Percentiles rank a stretch among this genome's conserved stretches.
Conservation (phyloP, 495 filamentous ascomycete genomes). For the Trichoderma virens region DNA sequence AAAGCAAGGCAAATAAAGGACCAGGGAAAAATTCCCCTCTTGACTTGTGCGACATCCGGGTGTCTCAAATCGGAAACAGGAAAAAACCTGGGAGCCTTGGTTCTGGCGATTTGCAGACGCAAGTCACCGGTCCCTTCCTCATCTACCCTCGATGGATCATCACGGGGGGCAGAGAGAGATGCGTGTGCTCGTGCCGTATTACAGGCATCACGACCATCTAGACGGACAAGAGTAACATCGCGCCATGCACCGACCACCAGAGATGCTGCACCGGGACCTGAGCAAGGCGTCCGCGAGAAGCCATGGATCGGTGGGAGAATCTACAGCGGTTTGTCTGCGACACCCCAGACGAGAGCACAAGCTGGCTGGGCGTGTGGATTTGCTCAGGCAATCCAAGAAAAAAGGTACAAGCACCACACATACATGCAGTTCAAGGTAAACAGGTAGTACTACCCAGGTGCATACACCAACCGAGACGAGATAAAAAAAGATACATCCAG, state of each 20-base stretch:
- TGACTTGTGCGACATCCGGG: not conserved
- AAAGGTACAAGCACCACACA: too few relatives aligned
- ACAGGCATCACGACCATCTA: too few relatives aligned
- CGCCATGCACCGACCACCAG: not conserved
- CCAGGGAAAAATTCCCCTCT: not conserved
- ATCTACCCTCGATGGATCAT: not conserved
- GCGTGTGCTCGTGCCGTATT: too few relatives aligned
- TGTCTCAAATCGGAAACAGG: not conserved
- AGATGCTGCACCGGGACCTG: constrained; percentile 2
- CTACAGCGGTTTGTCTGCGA: not conserved
- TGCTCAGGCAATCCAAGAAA: too few relatives aligned
- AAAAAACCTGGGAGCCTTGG: not conserved
- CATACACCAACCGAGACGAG: too few relatives aligned
- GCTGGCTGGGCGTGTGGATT: not conserved
- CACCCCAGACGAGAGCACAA: not conserved
- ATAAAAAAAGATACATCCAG: too few relatives aligned
- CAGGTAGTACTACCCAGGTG: too few relatives aligned
- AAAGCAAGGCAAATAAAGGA: not conserved
- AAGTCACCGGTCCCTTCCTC: not conserved
- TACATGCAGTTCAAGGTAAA: too few relatives aligned
- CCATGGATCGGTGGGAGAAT: not conserved
- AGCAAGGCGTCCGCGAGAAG: not conserved
- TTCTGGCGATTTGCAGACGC: not conserved
- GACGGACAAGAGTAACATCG: not conserved
- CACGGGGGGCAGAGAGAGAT: too few relatives aligned